These are phyloP conservation scores for Melaleuca alternifolia DNA, from an alignment of 345 rosid genomes.

Conservation along the genomic window DNA sequence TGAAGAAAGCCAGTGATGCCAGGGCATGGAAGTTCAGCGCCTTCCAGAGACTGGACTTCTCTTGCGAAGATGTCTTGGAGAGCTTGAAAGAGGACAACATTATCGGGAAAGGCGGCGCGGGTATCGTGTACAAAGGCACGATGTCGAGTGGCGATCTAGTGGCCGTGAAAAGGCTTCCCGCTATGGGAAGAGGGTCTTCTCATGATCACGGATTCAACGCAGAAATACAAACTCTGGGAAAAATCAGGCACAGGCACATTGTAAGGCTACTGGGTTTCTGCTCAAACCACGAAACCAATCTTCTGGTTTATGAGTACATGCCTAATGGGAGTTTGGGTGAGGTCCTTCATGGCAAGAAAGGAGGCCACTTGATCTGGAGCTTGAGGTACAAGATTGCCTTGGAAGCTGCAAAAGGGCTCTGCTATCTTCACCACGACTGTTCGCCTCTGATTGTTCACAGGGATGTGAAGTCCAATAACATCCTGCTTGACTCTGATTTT, in stretches of 20 bases:
- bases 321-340: background rate
- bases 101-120: constrained; percentile 93
- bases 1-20: constrained; percentile 73
- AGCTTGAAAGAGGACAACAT: constrained; percentile 85
- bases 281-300: constrained; percentile 82
- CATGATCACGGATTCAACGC: constrained; percentile 96
- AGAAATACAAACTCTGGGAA: constrained; percentile 86
- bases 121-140: constrained; percentile 70
- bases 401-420: background rate
- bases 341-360: background rate
- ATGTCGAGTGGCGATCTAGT: constrained; percentile 77
- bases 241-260: constrained; percentile 78
- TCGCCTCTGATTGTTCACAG: background rate
- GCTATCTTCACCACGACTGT: background rate
- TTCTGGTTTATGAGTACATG: background rate
- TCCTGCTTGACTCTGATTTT: constrained; percentile 49
- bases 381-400: background rate
- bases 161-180: constrained; percentile 77
- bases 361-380: background rate
- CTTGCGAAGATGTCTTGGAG: constrained; percentile 73
- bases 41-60: constrained; percentile 88
- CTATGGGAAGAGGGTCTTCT: constrained; percentile 79
- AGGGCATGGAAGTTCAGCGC: constrained; percentile 93
- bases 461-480: background rate
- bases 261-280: constrained; percentile 80